A percentile compares a stretch with the other conserved stretches of the same genome.
phyloP scores from a whole-genome alignment of 2,329 filamentous ascomycete species.

The Colletotrichum chlorophyti region DNA sequence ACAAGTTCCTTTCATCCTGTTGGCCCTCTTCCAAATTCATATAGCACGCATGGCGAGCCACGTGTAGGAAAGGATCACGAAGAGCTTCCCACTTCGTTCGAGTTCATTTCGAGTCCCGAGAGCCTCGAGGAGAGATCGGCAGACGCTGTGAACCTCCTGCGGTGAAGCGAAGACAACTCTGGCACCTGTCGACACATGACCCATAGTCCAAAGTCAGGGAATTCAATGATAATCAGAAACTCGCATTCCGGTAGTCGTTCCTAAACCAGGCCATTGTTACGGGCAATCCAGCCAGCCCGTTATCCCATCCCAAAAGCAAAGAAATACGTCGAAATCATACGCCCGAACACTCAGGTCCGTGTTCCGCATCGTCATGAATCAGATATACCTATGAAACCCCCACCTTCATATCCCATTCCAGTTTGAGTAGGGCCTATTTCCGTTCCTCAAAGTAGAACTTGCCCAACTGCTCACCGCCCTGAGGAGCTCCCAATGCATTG shows the following conservation, averaged over 20 bases:
- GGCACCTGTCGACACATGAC: too few species aligned
- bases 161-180: too few species aligned
- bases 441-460: conserved; percentile 67
- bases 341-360: not conserved
- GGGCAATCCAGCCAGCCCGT: conserved; percentile 8
- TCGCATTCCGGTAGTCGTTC: conserved; percentile 19
- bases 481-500: conserved; percentile 49
- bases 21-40: too few species aligned
- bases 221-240: not conserved
- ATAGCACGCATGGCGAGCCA: too few species aligned
- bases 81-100: too few species aligned
- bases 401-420: too few species aligned
- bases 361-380: not conserved
- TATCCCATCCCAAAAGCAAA: not conserved
- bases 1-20: too few species aligned
- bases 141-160: too few species aligned
- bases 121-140: too few species aligned
- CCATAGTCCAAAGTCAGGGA: too few species aligned
- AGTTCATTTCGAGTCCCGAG: too few species aligned
- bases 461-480: conserved; percentile 55
- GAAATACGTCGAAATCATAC: conserved; percentile 12
- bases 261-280: conserved; percentile 1
- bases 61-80: too few species aligned
- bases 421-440: conserved; percentile 29
- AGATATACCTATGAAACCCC: not conserved